A percentile compares a stretch with the other conserved stretches of the same genome.
phyloP scores from a whole-genome alignment of 2,329 filamentous ascomycete genomes.

The Parascedosporium putredinis region DNA sequence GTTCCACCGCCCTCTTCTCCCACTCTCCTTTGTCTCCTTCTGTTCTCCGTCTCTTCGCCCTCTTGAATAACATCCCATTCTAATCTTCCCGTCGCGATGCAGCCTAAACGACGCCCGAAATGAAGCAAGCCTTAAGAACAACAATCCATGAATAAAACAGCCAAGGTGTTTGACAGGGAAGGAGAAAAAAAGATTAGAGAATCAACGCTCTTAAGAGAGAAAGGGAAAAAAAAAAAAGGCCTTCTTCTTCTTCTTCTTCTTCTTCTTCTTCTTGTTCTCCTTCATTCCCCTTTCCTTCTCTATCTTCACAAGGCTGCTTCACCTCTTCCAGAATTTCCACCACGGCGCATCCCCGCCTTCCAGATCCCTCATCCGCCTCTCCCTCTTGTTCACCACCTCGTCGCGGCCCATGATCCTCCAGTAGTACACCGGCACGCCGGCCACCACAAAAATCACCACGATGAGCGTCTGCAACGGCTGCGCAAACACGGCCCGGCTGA shows the following conservation, averaged over 20 bases:
- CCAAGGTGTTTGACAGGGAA: too few species aligned
- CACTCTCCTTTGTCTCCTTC: too few species aligned
- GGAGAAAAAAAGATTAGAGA: too few species aligned
- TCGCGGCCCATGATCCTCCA: slow-evolving; percentile 67
- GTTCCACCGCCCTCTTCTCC: too few species aligned
- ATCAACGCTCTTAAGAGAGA: background rate
- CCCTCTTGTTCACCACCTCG: slow-evolving; percentile 33
- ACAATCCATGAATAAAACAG: too few species aligned
- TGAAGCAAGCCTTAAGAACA: too few species aligned
- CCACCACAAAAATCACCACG: slow-evolving; percentile 74
- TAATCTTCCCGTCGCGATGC: too few species aligned
- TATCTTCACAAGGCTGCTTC: too few species aligned
- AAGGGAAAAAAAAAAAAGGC: background rate
- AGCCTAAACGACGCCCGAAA: too few species aligned
- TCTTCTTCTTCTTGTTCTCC: background rate
- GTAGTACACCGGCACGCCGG: slow-evolving; percentile 80
- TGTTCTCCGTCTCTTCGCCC: too few species aligned
- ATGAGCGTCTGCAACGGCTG: slow-evolving; percentile 83
- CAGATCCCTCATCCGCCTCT: slow-evolving; percentile 22
- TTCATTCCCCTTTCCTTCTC: slow-evolving; percentile 13
- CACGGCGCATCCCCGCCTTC: slow-evolving; percentile 24
- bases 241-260: background rate
- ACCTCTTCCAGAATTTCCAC: slow-evolving; percentile 52
- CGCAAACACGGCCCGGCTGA: slow-evolving; percentile 80
- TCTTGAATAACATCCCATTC: too few species aligned